Evolutionary conservation across 495 filamentous ascomycete species (phyloP).

Genomic region (Tuber indicum): DNA sequence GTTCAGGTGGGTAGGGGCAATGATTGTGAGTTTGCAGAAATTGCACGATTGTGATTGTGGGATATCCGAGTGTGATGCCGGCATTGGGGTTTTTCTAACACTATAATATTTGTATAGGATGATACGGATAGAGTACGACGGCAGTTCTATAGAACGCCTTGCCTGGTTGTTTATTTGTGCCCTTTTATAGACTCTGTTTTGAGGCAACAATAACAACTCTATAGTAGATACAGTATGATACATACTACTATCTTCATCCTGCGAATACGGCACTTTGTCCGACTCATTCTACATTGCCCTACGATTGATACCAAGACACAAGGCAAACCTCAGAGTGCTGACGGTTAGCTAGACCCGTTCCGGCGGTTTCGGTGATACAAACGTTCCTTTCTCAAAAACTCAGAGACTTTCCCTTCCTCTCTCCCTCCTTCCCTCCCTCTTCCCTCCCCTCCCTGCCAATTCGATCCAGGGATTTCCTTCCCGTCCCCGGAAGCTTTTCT

Average conservation of each 20-base stretch:
- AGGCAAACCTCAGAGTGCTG: background rate
- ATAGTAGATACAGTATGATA: background rate
- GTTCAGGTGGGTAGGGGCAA: background rate
- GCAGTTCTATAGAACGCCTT: background rate
- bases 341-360: background rate
- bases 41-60: background rate
- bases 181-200: background rate
- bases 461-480: background rate
- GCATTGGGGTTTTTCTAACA: background rate
- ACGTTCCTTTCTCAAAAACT: background rate
- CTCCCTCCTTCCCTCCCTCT: background rate
- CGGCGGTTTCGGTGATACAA: background rate
- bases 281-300: background rate
- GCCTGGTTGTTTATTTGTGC: background rate
- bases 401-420: background rate
- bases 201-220: background rate
- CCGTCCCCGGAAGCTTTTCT: background rate
- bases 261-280: background rate
- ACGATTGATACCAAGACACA: background rate
- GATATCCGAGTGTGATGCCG: background rate
- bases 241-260: background rate
- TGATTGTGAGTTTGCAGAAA: background rate
- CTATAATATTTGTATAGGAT: too few species aligned
- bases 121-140: background rate
- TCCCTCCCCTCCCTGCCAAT: background rate